Conservation (phyloP, 768 basidiomycete genomes). For the Xerocomus brunneocitrinus region DNA sequence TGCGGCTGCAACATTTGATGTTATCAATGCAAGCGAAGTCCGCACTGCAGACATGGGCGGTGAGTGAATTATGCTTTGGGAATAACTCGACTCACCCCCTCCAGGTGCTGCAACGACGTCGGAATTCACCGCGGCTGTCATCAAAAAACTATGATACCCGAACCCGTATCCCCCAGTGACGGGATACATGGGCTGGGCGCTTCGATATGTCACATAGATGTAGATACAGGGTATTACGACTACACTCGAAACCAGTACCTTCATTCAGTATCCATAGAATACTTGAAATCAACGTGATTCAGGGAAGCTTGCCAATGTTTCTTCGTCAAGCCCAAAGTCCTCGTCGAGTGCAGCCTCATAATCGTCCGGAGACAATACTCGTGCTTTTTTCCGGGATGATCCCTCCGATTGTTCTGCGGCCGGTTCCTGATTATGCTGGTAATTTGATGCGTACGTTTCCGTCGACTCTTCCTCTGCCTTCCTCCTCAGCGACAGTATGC, state of each 20-base stretch:
- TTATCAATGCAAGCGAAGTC: slow-evolving; percentile 83
- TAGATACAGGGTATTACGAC: slow-evolving; percentile 16
- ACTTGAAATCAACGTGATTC: background rate
- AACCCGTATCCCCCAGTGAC: background rate
- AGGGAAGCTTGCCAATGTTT: background rate
- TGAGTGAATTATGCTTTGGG: slow-evolving; percentile 35
- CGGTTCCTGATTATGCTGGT: slow-evolving; percentile 4
- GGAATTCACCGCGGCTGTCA: slow-evolving; percentile 91
- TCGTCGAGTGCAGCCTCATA: slow-evolving; percentile 44
- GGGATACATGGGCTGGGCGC: background rate
- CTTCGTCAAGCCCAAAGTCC: background rate
- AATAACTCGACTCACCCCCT: slow-evolving; percentile 7
- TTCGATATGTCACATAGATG: slow-evolving; percentile 23
- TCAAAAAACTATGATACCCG: slow-evolving; percentile 58
- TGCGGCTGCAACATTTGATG: slow-evolving; percentile 86
- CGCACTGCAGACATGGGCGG: slow-evolving; percentile 95
- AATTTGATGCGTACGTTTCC: slow-evolving; percentile 9
- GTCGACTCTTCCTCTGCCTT: slow-evolving; percentile 14
- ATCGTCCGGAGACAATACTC: slow-evolving; percentile 44
- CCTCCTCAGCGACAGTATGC: slow-evolving; percentile 58
- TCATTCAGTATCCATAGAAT: slow-evolving; percentile 10
- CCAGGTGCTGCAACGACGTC: slow-evolving; percentile 85
- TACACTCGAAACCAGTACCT: slow-evolving; percentile 11
- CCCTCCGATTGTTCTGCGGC: slow-evolving; percentile 11
- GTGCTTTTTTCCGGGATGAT: slow-evolving; percentile 40